Evolutionary conservation across 106 monocot species (phyloP), one percentile per base, ranked within the genome.

Genomic region (Vanilla planifolia): DNA sequence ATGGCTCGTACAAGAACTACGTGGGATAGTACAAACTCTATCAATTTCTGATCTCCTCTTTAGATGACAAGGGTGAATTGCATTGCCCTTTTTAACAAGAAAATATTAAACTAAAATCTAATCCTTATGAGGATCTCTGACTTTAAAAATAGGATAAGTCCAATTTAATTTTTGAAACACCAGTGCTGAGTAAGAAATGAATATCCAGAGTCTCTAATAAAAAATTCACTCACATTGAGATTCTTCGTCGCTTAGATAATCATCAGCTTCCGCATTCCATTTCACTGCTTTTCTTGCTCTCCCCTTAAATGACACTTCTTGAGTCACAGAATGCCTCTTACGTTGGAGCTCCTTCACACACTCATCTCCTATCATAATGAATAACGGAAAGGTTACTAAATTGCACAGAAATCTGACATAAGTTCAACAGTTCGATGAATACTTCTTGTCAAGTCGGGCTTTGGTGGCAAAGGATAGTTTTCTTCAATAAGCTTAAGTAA

Each of bases 401-500:
- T 39, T 25, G 15, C 26, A 26, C 11, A 43, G 57, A 7, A 27
- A 0, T 36, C 60, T 16, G 43, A 44, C 9, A 30, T 19, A 3
- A 11, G 26, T 59, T 42, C 51, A 65, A 20, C 33, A n/a, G n/a
- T n/a, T 58, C 8, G 37, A 22, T 20, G 52, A 33, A 32, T 17
- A 85, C 89, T 76, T 69, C 68, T 67, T 51, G 65, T 23, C 6
- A 72, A 16, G 34, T 84, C 87, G 62, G 96, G 96, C 37, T 84
- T 74, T 46, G 71, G 74, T 51, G 96, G 96, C 79, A 98, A 71
- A 43, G 96, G 96, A 76, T 98, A 98, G 48, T 92, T 82, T 56
- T 98, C 96, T 48, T 98, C 96, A 16, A 98, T 88, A 43, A 98
- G 40, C 71, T 98, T 98, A 28, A 98, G 79, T 29, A 98, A 59